A percentile compares a stretch with the other conserved stretches of the same genome.
phyloP scores from a whole-genome alignment of 257 asterid genomes.

The Solanum corneliomulleri region DNA sequence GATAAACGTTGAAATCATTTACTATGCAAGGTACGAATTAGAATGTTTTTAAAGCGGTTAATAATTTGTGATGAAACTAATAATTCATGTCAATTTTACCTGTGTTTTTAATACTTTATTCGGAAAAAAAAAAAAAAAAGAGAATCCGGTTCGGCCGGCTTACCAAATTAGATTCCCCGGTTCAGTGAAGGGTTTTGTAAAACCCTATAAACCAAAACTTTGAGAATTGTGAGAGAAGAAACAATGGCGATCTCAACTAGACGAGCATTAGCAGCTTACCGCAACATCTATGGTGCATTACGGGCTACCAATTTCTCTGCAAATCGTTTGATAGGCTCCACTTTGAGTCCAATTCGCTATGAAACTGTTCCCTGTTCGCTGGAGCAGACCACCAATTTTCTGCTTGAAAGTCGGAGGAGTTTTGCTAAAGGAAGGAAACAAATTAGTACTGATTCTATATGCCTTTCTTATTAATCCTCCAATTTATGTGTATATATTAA shows the following conservation, averaged over 20 bases:
- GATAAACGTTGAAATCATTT: too few relatives aligned
- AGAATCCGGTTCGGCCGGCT: not conserved
- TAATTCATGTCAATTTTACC: too few relatives aligned
- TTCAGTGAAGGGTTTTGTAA: constrained; percentile 2
- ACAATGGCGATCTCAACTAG: constrained; percentile 47
- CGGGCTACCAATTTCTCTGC: constrained; percentile 26
- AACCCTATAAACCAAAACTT: constrained; percentile 1
- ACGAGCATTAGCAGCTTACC: constrained; percentile 44
- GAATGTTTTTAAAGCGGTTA: rapidly evolving
- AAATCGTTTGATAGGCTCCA: constrained; percentile 13
- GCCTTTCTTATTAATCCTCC: not conserved
- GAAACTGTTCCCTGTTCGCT: constrained; percentile 9
- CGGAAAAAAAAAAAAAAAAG: too few relatives aligned
- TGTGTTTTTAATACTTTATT: too few relatives aligned
- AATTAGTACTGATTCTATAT: constrained; percentile 17
- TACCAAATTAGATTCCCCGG: not conserved
- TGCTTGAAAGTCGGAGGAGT: constrained; percentile 33
- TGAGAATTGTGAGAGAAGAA: not conserved
- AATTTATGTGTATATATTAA: not conserved
- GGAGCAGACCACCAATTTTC: not conserved
- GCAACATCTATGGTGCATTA: constrained; percentile 16
- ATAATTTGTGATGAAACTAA: too few relatives aligned
- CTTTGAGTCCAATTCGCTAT: constrained; percentile 12
- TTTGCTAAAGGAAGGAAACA: constrained; percentile 72
- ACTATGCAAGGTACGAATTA: too few relatives aligned